Evolutionary conservation across 805 yeast species (phyloP), one percentile per base, ranked within the genome.

Genomic region (Nakazawaea molendinolei): DNA sequence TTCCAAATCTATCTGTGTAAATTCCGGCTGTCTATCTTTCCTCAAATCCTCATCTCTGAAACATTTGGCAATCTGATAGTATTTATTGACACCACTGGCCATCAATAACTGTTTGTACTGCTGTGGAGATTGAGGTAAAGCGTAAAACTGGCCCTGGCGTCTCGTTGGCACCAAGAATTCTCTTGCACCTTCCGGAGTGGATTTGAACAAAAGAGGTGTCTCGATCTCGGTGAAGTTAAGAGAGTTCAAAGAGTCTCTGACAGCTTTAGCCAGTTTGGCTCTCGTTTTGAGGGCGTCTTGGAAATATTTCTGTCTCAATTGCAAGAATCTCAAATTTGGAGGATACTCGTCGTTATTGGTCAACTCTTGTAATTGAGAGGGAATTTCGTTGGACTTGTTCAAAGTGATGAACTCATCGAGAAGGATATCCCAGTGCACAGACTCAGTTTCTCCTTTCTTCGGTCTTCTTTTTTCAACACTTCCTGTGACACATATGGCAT

Each of bases 171-270:
- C 97, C 32, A 92, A 58, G 54, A 90, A 92, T 58, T 92, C 99
- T 25, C 95, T 68, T 1, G 98, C 98, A 12, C 98, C 98, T 57
- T 92, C 98, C 0, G 98, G 98, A 0, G 98, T 92, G 2, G 95
- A 84, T 52, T 92, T 89, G 67, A 92, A 92, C 20, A 92, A 60
- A 5, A 90, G 55, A 1, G 98, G 98, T 0, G 98, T 92, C 53
- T 90, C 98, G 20, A 92, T 69, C 51, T 92, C 97, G 0, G 73
- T 71, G 55, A 92, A 92, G 1, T 59, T 60, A 14, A 57, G 47
- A 0, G 47, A 37, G 27, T 66, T 66, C 18, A 70, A 50, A 3
- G 53, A 54, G 0, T 42, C 26, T 19, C 75, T 55, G 15, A 67
- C 61, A 12, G 61, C 44, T 16, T 60, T 54, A 0, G 85, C 71